phyloP scores from a whole-genome alignment of 2,329 filamentous ascomycete species.

The Septoria linicola region DNA sequence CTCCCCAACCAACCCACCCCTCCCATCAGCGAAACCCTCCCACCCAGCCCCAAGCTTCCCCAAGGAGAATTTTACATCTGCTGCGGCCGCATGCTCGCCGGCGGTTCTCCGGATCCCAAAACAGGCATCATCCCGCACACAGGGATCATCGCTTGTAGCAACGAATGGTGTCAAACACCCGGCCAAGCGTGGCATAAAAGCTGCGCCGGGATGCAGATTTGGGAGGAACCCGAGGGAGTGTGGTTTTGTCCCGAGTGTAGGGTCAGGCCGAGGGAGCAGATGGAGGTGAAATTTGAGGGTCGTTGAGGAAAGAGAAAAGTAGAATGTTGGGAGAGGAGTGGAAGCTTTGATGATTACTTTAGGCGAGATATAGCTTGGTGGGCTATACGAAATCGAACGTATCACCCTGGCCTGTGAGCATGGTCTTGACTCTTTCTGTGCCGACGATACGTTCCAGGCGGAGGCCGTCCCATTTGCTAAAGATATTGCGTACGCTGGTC shows the following conservation, averaged over 20 bases:
- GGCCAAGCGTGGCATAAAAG: conserved; percentile 7
- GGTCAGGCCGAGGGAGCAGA: background rate
- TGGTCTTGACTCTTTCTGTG: conserved; percentile 72
- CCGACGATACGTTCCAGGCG: conserved; percentile 88
- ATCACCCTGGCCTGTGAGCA: conserved; percentile 71
- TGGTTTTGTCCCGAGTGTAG: conserved; percentile 6
- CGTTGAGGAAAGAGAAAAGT: background rate
- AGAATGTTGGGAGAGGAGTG: background rate
- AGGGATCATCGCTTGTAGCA: background rate
- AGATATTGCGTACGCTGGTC: conserved; percentile 58
- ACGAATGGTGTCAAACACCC: conserved; percentile 4
- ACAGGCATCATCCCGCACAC: background rate
- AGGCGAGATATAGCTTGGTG: too few species aligned
- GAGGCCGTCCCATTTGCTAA: conserved; percentile 86
- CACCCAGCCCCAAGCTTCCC: too few species aligned
- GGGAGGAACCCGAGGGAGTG: background rate
- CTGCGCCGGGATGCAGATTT: background rate
- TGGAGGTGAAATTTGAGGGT: background rate
- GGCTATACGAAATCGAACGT: conserved; percentile 86
- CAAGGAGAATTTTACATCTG: background rate
- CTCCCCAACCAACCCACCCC: too few species aligned
- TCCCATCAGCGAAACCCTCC: too few species aligned
- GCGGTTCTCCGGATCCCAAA: background rate
- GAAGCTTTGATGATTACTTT: background rate
- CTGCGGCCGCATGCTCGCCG: conserved; percentile 1